Evolutionary conservation across 1,139 yeast species (phyloP), one percentile per base, ranked within the genome.

Genomic region (Hemisphaericaspora xylanilytica): DNA sequence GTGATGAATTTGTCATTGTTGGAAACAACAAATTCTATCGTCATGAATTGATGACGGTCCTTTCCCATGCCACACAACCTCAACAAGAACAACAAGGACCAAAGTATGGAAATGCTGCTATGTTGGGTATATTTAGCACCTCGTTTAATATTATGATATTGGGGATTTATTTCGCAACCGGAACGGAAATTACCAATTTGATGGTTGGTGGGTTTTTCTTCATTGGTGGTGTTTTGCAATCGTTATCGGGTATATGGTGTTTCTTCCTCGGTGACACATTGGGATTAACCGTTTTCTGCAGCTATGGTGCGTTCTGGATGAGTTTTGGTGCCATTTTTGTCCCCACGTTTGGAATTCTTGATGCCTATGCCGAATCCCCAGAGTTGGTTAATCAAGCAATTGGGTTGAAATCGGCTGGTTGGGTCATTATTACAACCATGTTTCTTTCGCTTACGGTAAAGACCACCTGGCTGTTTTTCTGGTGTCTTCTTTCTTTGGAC

Each of bases 261-360:
- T 64, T 81, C 45, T 68, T 75, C 36, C 67, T 74, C 37, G 85
- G 85, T 43, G 83, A 82, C 59, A 75, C 84, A 6, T 80, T 77
- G 59, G 81, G 81, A 28, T 75, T 74, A 50, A 75, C 80, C 24
- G 82, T 81, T 3, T 76, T 84, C 55, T 67, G 80, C 35, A 75
- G 83, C 40, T 84, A 80, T 56, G 89, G 89, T 38, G 86, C 85
- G 7, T 84, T 83, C 60, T 84, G 89, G 86, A 64, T 82, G 40
- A 66, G 82, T 13, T 81, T 74, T 56, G 81, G 83, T n/a, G 76
- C 82, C 31, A 70, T 81, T 32, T 58, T 77, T 41, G 62, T 75
- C 36, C 74, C 79, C 35, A 22, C 11, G 11, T 82, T 82, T 57
- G 81, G 78, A 15, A 71, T 80, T 35, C 57, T 64, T 2, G 63